These are phyloP conservation scores for Anthracocystis panici-leucophaei DNA, from an alignment of 1,284 basidiomycete species.

Conservation along the genomic window DNA sequence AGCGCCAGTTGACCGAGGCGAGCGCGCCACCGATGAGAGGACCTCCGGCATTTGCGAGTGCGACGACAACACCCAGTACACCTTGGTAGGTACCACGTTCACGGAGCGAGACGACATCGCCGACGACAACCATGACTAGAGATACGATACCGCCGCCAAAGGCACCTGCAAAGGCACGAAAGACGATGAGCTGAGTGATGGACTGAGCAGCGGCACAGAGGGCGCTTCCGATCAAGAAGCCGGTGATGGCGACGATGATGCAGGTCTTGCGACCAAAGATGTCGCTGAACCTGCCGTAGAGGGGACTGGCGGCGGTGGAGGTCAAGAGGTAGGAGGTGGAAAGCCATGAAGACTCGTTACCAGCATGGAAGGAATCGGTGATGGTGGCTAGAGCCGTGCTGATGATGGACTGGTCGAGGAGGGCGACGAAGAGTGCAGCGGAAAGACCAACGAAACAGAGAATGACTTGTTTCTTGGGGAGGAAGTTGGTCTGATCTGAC, in stretches of 20 bases:
- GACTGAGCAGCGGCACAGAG: slow-evolving; percentile 66
- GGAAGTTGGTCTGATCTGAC: slow-evolving; percentile 81
- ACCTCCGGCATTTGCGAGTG: slow-evolving; percentile 52
- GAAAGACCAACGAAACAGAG: slow-evolving; percentile 77
- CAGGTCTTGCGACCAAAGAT: slow-evolving; percentile 77
- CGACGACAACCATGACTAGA: slow-evolving; percentile 73
- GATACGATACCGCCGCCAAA: slow-evolving; percentile 79
- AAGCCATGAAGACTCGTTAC: slow-evolving; percentile 71
- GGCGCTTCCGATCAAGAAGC: slow-evolving; percentile 71
- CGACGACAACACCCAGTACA: slow-evolving; percentile 53
- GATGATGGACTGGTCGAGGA: slow-evolving; percentile 69
- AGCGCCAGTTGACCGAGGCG: slow-evolving; percentile 37
- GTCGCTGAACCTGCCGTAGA: slow-evolving; percentile 74
- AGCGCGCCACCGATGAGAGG: slow-evolving; percentile 58
- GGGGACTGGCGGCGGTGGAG: slow-evolving; percentile 69
- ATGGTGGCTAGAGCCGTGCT: slow-evolving; percentile 68
- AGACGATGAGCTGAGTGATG: slow-evolving; percentile 80
- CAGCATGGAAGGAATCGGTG: slow-evolving; percentile 49
- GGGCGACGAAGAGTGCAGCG: slow-evolving; percentile 67
- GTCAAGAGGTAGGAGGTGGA: slow-evolving; percentile 71
- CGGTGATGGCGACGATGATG: slow-evolving; percentile 76
- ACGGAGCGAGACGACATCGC: slow-evolving; percentile 56
- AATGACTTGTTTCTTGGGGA: slow-evolving; percentile 78
- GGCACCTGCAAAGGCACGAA: slow-evolving; percentile 77
- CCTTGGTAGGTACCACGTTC: slow-evolving; percentile 60